phyloP scores from a whole-genome alignment of 2,329 filamentous ascomycete species.

The Monascus ruber region DNA sequence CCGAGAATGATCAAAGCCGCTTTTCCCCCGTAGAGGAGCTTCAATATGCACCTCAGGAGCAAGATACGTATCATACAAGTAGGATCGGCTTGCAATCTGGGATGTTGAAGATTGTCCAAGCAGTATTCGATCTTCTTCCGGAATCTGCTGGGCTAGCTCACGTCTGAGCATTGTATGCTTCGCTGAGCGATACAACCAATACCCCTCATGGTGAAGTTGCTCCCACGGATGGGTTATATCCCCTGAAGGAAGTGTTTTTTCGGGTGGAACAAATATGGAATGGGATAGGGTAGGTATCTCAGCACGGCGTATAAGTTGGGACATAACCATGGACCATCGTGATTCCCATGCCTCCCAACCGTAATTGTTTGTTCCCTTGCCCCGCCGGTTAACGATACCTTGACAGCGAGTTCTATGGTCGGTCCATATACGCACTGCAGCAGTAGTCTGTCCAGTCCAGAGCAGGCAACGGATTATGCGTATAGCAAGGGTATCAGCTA shows the following conservation, averaged over 20 bases:
- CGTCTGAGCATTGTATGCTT: conserved; percentile 42
- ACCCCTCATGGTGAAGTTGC: conserved; percentile 50
- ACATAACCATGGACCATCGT: conserved; percentile 54
- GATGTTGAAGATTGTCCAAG: conserved; percentile 46
- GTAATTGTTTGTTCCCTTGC: conserved; percentile 78
- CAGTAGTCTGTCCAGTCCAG: conserved; percentile 66
- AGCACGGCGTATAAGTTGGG: conserved; percentile 45
- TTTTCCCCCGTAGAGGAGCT: conserved; percentile 31
- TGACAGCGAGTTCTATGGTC: conserved; percentile 61
- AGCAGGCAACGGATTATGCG: conserved; percentile 72
- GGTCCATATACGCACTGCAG: conserved; percentile 70
- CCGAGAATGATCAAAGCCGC: conserved; percentile 40
- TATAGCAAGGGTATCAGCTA: conserved; percentile 72
- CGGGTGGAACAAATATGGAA: conserved; percentile 36
- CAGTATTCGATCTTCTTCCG: conserved; percentile 46
- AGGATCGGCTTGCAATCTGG: conserved; percentile 41
- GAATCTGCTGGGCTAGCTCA: conserved; percentile 42
- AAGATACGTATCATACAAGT: conserved; percentile 49
- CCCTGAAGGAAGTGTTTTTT: conserved; percentile 38
- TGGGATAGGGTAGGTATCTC: conserved; percentile 37
- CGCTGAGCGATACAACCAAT: conserved; percentile 47
- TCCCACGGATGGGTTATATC: conserved; percentile 48
- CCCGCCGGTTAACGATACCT: conserved; percentile 69
- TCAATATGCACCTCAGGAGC: conserved; percentile 49
- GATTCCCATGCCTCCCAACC: conserved; percentile 92